Base-by-base conservation (phyloP, 73 alveolate genomes). In the Paramecium bursaria region DNA sequence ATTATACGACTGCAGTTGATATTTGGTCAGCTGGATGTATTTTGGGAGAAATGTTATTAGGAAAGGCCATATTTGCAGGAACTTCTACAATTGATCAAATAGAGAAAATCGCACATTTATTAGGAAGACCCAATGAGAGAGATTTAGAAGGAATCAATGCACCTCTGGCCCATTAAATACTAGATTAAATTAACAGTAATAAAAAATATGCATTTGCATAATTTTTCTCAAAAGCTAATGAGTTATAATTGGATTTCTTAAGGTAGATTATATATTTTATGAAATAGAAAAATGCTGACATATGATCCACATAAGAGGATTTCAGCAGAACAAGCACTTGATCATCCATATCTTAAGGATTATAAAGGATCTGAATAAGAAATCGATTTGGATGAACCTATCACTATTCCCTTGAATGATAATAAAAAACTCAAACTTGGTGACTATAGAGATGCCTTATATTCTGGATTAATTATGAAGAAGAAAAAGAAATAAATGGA, bases 231-330 rank as follows among this genome's bases (percentile, higher is more conserved):
- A 54, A 52, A 27, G 94, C 86, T 7, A 10, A 35, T 13, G 91
- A 87, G n/a, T 91, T 75, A 27, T 94, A 88, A 0, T 48, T 88
- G 14, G 96, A 92, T 87, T 60, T 85, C 4, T 30, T 85, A 7
- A 67, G 54, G 87, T 50, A 77, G 23, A 48, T 46, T 33, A 52
- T 91, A 44, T 90, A 73, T 11, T 91, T 86, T 48, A 1, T 15
- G 0, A 67, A 14, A 2, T 19, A 55, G 88, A n/a, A 85, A 79
- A 46, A 51, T 85, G 21, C 52, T 94, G 46, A 80, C 67, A 35
- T 94, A 90, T 33, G 87, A 94, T 85, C 98, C 98, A 13, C 61
- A 67, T 15, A 92, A 94, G 80, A 44, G 98, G 74, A 15, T 94
- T 49, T 90, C 95, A 26, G 93, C 88, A 23, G 98, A 90, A 15